Conservation (phyloP, 805 yeast species). For the Kluyveromyces aestuarii region DNA sequence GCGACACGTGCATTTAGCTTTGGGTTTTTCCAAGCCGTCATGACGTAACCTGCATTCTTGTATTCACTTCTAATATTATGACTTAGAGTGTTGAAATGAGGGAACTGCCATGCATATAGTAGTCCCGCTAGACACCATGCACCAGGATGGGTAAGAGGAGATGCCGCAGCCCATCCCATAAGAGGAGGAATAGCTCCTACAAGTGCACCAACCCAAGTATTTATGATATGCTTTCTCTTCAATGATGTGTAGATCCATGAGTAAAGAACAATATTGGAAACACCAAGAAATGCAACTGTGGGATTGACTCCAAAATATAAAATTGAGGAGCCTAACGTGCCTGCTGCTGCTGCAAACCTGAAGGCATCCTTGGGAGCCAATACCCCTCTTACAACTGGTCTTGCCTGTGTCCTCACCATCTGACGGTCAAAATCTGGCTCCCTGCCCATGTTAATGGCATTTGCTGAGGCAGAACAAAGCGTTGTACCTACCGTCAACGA, state of each 20-base stretch:
- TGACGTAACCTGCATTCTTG: constrained; percentile 89
- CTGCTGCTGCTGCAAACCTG: constrained; percentile 67
- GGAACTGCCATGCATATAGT: constrained; percentile 96
- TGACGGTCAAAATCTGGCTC: constrained; percentile 82
- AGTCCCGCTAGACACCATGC: constrained; percentile 91
- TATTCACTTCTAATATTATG: constrained; percentile 86
- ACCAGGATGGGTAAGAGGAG: constrained; percentile 73
- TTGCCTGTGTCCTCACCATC: constrained; percentile 79
- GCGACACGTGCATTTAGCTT: constrained; percentile 88
- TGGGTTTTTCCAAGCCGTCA: constrained; percentile 94
- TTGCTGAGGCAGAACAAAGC: constrained; percentile 85
- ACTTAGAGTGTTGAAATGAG: constrained; percentile 89
- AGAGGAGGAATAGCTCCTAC: constrained; percentile 98
- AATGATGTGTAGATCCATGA: constrained; percentile 88
- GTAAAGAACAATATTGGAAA: constrained; percentile 69
- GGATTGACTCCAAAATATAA: constrained; percentile 79
- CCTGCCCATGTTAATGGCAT: constrained; percentile 94
- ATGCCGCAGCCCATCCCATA: constrained; percentile 98
- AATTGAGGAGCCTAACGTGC: constrained; percentile 58
- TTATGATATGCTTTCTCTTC: constrained; percentile 73
- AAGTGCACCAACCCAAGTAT: constrained; percentile 98
- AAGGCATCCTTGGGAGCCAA: constrained; percentile 72
- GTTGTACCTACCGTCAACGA: constrained; percentile 79
- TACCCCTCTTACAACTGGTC: constrained; percentile 86
- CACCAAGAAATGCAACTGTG: constrained; percentile 74